Evolutionary conservation across 192 early-diverging fungal genomes (phyloP), one percentile per base, ranked within the genome.

Genomic region (Chytriomyces sp.): DNA sequence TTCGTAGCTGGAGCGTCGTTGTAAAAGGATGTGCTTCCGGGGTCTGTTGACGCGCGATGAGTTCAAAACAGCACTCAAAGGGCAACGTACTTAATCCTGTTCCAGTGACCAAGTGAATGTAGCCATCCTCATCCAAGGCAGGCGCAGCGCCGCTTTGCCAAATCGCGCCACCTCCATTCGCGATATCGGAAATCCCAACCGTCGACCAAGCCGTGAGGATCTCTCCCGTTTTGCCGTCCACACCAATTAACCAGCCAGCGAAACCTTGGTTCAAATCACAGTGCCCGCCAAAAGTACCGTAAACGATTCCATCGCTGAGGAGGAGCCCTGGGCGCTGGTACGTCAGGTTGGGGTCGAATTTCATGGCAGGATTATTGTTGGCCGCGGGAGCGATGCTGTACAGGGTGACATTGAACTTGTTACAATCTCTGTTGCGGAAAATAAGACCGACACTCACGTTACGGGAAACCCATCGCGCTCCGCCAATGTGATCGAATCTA

Each of bases 271-370:
- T 36, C 61, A 64, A 25, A 25, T 73, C 61, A 52, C 72, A 73
- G 52, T 73, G 72, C 5, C 60, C 39, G n/a, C 72, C 72, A 59
- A 73, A 73, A 8, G 60, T 39, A 7, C 1, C 72, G 32, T 64
- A 73, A 19, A 73, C 59, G 36, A 73, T 38, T 6, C 52, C 52
- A 32, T 73, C 37, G 1, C 52, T 6, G 1, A 73, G 32, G 3
- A 59, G 59, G 14, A 73, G 49, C 1, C 25, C 72, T 3, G 72
- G 62, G 14, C 72, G n/a, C 39, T 73, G 61, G 25, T 52, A 59
- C 2, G 40, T 44, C 0, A 64, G 12, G 2, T 62, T 44, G 3
- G 60, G 60, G 32, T 73, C 38, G 52, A 73, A 73, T 34, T 34
- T 32, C 28, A 44, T 17, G 30, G 19, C 8, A 12, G 59, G 59